phyloP scores from a whole-genome alignment of 371 early-diverging fungal species.

The Mucor plumbeus region DNA sequence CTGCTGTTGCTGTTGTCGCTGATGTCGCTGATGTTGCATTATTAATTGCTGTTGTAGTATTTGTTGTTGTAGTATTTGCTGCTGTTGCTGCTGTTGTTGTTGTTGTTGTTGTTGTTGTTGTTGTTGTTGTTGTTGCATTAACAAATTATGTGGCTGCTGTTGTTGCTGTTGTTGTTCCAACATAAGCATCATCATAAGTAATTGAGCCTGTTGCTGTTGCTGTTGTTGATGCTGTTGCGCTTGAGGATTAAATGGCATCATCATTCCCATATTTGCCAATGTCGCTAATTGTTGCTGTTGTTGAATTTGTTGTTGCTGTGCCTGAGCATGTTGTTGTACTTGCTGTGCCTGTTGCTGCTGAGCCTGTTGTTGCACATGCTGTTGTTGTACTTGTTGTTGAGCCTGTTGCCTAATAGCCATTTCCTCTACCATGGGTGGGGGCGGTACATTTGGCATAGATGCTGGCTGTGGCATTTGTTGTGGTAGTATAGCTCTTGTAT shows the following conservation, averaged over 20 bases:
- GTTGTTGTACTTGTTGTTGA: conserved; percentile 9
- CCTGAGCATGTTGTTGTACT: not conserved
- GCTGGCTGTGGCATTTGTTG: conserved; percentile 2
- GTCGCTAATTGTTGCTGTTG: not conserved
- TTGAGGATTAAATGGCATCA: not conserved
- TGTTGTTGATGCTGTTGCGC: not conserved
- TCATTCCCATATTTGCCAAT: conserved; percentile 9
- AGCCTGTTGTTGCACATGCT: not conserved
- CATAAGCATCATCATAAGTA: conserved; percentile 11
- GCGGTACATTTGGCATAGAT: not conserved
- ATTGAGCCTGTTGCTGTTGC: not conserved
- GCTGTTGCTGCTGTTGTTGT: not conserved
- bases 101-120: conserved; percentile 8
- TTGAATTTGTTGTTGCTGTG: not conserved
- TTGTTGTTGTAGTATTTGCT: conserved; percentile 4
- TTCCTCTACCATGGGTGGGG: not conserved
- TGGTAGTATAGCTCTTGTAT: not conserved
- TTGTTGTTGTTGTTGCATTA: conserved; percentile 15
- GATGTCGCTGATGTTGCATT: not conserved
- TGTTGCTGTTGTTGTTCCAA: conserved; percentile 11
- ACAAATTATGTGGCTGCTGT: not conserved
- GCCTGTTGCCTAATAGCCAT: conserved; percentile 10
- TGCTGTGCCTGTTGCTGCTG: conserved; percentile 9
- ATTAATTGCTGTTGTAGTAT: conserved; percentile 6
- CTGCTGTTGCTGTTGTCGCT: conserved; percentile 5